phyloP scores from a whole-genome alignment of 2,329 filamentous ascomycete species.

The Clarireedia hainanense region DNA sequence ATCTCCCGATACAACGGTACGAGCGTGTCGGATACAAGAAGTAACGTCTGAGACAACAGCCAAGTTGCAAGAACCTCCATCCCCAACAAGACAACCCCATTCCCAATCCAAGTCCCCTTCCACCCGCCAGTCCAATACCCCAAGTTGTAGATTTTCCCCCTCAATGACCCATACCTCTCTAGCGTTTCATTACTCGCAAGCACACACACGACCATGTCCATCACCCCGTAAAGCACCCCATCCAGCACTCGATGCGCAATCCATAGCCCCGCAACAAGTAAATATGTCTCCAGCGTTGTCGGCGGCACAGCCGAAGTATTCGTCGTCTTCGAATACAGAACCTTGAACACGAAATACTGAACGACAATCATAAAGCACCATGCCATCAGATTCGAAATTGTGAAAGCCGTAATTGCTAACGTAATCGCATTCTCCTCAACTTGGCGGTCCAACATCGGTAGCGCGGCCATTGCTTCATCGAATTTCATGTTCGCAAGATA shows the following conservation, averaged over 20 bases:
- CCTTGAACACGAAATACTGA: neutral
- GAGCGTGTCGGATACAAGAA: neutral
- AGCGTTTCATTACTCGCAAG: neutral
- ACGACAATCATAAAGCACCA: conserved; percentile 1
- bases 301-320: neutral
- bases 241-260: neutral
- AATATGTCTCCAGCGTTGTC: neutral
- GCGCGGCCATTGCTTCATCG: too few relatives aligned
- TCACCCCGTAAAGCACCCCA: neutral
- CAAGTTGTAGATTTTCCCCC: neutral
- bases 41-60: neutral
- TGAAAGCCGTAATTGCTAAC: neutral
- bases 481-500: too few relatives aligned
- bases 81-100: neutral
- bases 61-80: neutral
- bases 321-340: neutral
- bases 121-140: neutral
- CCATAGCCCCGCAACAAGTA: neutral
- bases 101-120: neutral
- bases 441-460: neutral
- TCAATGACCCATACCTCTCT: neutral
- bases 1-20: neutral
- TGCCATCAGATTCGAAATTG: neutral
- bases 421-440: neutral
- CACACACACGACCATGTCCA: neutral